Percentiles rank a stretch among this genome's conserved stretches.
phyloP scores from a whole-genome alignment of 345 rosid genomes.

The Eucalyptus coolabah region DNA sequence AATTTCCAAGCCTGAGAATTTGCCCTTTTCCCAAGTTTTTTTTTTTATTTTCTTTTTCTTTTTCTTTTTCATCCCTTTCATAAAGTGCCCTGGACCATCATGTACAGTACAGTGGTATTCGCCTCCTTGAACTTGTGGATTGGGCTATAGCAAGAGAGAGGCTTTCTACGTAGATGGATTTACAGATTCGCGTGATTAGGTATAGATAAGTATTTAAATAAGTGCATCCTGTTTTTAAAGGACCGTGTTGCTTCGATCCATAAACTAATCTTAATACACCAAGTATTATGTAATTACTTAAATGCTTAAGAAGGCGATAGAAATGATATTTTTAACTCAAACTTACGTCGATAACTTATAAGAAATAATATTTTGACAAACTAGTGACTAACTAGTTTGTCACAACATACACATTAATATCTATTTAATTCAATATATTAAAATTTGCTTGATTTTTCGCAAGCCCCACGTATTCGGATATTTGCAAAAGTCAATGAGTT shows the following conservation, averaged over 20 bases:
- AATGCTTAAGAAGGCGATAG: background rate
- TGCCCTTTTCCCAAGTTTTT: background rate
- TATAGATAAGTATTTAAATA: background rate
- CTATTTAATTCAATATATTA: background rate
- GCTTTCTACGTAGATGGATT: background rate
- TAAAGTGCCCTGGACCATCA: background rate
- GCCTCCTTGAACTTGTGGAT: background rate
- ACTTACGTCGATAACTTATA: accelerated
- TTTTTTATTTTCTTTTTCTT: accelerated
- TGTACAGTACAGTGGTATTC: background rate
- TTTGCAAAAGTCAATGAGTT: background rate
- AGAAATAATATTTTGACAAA: background rate
- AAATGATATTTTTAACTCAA: background rate
- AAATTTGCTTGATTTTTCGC: background rate
- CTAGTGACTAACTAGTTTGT: background rate
- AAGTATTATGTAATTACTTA: background rate
- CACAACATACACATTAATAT: background rate
- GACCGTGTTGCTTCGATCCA: background rate
- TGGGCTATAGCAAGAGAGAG: background rate
- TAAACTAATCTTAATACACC: background rate
- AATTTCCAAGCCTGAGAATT: background rate
- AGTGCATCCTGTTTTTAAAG: background rate
- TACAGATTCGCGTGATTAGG: background rate
- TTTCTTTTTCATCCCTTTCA: background rate
- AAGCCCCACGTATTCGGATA: background rate